Conservation (phyloP, 2,329 filamentous ascomycete genomes). For the Pezicula rhizophila region DNA sequence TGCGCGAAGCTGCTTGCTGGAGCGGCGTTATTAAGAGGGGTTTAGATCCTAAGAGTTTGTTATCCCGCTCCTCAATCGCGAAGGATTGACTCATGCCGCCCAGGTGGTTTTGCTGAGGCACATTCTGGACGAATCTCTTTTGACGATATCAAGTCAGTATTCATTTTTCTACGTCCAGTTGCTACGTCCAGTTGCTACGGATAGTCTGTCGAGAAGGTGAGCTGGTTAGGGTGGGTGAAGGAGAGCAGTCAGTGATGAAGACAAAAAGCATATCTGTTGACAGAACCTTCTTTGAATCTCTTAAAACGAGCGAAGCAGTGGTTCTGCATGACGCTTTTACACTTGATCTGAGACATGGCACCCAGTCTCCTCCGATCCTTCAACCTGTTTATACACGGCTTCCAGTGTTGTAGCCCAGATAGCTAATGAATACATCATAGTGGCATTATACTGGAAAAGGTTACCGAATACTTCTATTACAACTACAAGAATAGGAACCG, state of each 20-base stretch:
- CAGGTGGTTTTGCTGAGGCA: slow-evolving; percentile 61
- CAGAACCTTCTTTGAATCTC: slow-evolving; percentile 25
- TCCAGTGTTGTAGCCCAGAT: too few species aligned
- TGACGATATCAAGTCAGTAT: slow-evolving; percentile 65
- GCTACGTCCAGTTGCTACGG: background rate
- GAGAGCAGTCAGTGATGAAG: slow-evolving; percentile 25
- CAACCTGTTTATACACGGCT: too few species aligned
- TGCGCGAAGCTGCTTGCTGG: slow-evolving; percentile 63
- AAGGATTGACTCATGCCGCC: background rate
- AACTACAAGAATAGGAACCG: slow-evolving; percentile 66
- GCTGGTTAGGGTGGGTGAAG: background rate
- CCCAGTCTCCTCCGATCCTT: slow-evolving; percentile 3
- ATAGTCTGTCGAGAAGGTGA: background rate
- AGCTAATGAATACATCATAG: slow-evolving; percentile 34
- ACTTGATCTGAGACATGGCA: slow-evolving; percentile 55
- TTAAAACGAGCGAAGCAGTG: slow-evolving; percentile 13
- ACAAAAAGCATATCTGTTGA: slow-evolving; percentile 16
- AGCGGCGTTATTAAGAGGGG: slow-evolving; percentile 70
- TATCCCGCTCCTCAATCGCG: slow-evolving; percentile 9
- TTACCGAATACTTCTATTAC: slow-evolving; percentile 80
- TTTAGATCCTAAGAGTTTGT: slow-evolving; percentile 61
- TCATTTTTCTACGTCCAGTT: background rate
- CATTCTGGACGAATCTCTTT: slow-evolving; percentile 59
- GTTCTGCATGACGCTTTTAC: slow-evolving; percentile 40
- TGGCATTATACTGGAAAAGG: slow-evolving; percentile 69